Base-by-base conservation (phyloP, 139 green algal species). In the Chlamydomonas asymmetrica region DNA sequence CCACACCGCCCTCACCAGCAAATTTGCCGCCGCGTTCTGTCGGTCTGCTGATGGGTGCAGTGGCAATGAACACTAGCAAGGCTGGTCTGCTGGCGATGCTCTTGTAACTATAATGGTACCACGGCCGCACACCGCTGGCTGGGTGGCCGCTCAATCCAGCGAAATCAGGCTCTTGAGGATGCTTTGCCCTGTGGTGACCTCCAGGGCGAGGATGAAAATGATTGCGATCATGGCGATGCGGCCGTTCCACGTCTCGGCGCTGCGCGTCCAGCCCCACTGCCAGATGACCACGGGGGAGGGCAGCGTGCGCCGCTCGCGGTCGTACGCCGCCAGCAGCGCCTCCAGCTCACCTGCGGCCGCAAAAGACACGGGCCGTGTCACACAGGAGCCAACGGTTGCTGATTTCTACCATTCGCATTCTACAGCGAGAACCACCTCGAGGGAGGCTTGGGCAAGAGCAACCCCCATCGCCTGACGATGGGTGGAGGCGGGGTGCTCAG, bases 201-300 rank as follows among this genome's bases (percentile, higher is more conserved):
- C 94, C 63, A 97, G 74, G 56, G 92, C 45, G 41, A 97, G 75
- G 34, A 97, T 93, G n/a, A 88, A 60, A 22, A 88, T 66, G 52
- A 91, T 76, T 6, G 86, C 88, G 2, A 92, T 56, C 90, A 98
- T 94, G 39, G 93, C 94, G 20, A 98, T 87, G 56, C 96, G 88
- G 6, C 96, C 96, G 82, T 98, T 99, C 95, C 88, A 93, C 23
- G 49, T 78, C 73, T 80, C 73, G 6, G 78, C 78, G 59, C 73
- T 91, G 74, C 91, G 90, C n/a, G 95, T 99, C 91, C 91, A 99
- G 29, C 96, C 95, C 92, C 93, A 98, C 76, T 94, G 63, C 93
- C 93, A 98, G 32, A 92, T 69, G 34, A 82, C 78, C 35, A 94
- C 81, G 2, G 96, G 95, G 0, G 91, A 81, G 0, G 95, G 95